Conservation (phyloP, 345 rosid genomes). For the Aethionema arabicum region DNA sequence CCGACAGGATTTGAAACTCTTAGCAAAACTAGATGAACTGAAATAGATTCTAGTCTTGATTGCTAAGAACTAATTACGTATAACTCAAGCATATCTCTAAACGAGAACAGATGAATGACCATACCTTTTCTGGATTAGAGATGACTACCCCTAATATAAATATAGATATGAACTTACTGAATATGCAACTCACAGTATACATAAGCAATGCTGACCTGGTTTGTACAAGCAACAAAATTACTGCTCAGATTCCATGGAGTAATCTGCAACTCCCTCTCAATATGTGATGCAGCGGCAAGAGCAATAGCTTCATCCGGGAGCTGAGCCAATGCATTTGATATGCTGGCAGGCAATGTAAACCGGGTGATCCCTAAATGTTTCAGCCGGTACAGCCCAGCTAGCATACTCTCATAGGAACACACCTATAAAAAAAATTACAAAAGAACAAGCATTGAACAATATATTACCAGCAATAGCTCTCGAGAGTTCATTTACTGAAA, state of each 20-base stretch:
- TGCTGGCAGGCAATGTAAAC: slow-evolving; percentile 66
- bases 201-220: slow-evolving; percentile 57
- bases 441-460: slow-evolving; percentile 21
- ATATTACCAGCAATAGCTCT: slow-evolving; percentile 17
- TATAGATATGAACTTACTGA: slow-evolving; percentile 10
- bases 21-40: slow-evolving; percentile 8
- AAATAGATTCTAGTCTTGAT: slow-evolving; percentile 24
- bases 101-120: slow-evolving; percentile 4
- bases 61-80: slow-evolving; percentile 8
- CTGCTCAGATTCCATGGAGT: slow-evolving; percentile 96
- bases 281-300: slow-evolving; percentile 95
- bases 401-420: slow-evolving; percentile 97
- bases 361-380: slow-evolving; percentile 89
- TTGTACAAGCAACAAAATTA: slow-evolving; percentile 91
- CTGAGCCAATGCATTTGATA: slow-evolving; percentile 85
- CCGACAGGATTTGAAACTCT: not conserved
- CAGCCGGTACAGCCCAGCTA: slow-evolving; percentile 85
- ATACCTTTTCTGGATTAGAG: slow-evolving; percentile 1
- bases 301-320: slow-evolving; percentile 95
- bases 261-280: slow-evolving; percentile 93
- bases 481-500: slow-evolving; percentile 7
- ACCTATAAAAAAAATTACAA: slow-evolving; percentile 50
- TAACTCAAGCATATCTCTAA: not conserved
- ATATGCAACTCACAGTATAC: slow-evolving; percentile 18
- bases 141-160: slow-evolving; percentile 11